Evolutionary conservation across 352 stramenopile genomes (phyloP).

Genomic region (Hyphochytrium catenoides): DNA sequence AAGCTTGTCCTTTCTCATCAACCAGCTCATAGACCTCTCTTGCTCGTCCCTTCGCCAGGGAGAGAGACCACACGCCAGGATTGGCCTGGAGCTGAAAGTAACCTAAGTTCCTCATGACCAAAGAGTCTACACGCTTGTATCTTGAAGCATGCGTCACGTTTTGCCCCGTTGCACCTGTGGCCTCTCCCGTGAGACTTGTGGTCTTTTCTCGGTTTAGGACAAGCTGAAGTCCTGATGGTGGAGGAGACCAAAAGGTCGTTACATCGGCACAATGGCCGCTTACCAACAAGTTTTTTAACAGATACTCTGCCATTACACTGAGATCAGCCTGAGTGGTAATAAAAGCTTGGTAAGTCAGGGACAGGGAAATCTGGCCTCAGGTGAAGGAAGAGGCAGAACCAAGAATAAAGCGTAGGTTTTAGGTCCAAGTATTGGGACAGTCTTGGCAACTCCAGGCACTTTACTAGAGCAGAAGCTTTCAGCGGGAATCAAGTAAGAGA

Average conservation of each 20-base stretch:
- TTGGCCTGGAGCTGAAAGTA: slow-evolving; percentile 97
- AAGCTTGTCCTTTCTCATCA: slow-evolving; percentile 14
- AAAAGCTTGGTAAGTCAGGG: too few relatives aligned
- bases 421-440: too few relatives aligned
- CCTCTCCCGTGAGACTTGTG: slow-evolving; percentile 9
- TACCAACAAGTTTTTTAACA: slow-evolving; percentile 64
- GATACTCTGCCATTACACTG: slow-evolving; percentile 43
- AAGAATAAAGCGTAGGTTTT: too few relatives aligned
- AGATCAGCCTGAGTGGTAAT: slow-evolving; percentile 19
- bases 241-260: slow-evolving; percentile 27
- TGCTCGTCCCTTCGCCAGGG: slow-evolving; percentile 50
- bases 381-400: too few relatives aligned
- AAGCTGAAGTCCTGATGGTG: slow-evolving; percentile 71
- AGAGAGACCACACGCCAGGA: slow-evolving; percentile 77
- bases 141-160: slow-evolving; percentile 2
- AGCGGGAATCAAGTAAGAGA: too few relatives aligned
- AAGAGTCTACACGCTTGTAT: slow-evolving; percentile 65
- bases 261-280: slow-evolving; percentile 65
- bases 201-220: slow-evolving; percentile 49
- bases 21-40: slow-evolving; percentile 52
- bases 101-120: slow-evolving; percentile 98
- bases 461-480: too few relatives aligned
- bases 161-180: not conserved
- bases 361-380: too few relatives aligned
- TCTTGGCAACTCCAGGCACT: too few relatives aligned